These are phyloP conservation scores for Suillus variegatus DNA, from an alignment of 768 basidiomycete genomes.

Conservation along the genomic window DNA sequence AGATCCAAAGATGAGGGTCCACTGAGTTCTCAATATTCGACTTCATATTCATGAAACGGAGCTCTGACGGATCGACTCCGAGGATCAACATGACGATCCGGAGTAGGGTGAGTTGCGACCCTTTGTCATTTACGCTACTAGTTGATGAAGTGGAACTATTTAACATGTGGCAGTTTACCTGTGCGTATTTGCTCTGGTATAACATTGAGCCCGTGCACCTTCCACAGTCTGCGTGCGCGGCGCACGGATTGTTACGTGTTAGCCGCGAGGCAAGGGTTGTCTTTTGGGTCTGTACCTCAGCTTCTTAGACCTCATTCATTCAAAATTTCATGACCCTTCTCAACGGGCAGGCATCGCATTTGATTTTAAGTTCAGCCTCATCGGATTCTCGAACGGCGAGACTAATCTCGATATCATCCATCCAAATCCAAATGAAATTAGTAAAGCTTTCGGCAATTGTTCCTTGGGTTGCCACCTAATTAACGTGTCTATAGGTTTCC, in stretches of 20 bases:
- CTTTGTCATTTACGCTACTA: conserved; percentile 1
- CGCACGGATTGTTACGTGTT: conserved; percentile 10
- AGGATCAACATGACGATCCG: conserved; percentile 8
- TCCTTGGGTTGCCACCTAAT: conserved; percentile 27
- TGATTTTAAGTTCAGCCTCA: conserved; percentile 25
- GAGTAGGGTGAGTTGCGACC: background rate
- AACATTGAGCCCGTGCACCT: conserved; percentile 5
- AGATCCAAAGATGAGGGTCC: conserved; percentile 33
- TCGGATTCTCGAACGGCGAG: conserved; percentile 28
- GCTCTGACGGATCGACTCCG: conserved; percentile 7
- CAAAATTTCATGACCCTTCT: conserved; percentile 28
- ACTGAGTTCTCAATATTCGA: conserved; percentile 24
- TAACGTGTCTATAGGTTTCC: conserved; percentile 23
- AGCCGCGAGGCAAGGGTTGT: conserved; percentile 6
- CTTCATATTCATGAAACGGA: conserved; percentile 7
- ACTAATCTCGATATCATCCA: conserved; percentile 12
- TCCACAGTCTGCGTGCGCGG: background rate
- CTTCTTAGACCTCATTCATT: conserved; percentile 17
- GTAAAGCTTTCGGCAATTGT: conserved; percentile 32
- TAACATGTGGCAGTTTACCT: background rate
- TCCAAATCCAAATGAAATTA: conserved; percentile 28
- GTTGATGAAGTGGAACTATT: background rate
- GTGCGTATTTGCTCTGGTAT: background rate
- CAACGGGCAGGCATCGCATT: conserved; percentile 26
- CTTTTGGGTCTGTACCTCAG: conserved; percentile 8